Evolutionary conservation across 2,329 filamentous ascomycete genomes (phyloP), one percentile per base, ranked within the genome.

Genomic region (Berkeleyomyces basicola): DNA sequence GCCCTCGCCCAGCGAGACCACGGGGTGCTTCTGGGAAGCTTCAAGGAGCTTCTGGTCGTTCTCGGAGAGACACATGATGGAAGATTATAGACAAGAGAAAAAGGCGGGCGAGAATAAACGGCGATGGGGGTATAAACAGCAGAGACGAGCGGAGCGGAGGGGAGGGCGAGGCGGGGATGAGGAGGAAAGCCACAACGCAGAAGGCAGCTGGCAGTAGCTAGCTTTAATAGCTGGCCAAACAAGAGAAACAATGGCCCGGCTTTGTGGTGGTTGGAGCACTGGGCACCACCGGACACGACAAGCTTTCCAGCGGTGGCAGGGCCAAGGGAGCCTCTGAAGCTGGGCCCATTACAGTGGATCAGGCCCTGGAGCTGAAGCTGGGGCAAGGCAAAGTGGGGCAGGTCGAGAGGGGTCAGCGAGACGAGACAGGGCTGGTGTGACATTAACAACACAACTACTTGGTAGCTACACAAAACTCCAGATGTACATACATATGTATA

Each of bases 21-120:
- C 82, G 67, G 82, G 78, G 71, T 85, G 80, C 74, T 79, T 83
- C 73, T 79, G 75, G 61, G 83, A 84, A 69, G 82, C 82, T 64
- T 76, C 79, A 68, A 84, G 74, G 67, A 86, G 80, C 67, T 77
- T 74, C 47, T 73, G 71, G 65, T 76, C 76, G 68, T 53, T 49
- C 33, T 58, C 42, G 49, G 58, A 58, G 44, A 42, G 33, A 23
- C 11, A 40, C 59, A 37, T 58, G 23, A 36, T 43, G 23, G 40
- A 64, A 11, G 37, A 49, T 33, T 61, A 61, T 61, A n/a, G n/a
- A 43, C 33, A 53, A 37, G 42, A 36, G 14, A 59, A 5, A 59
- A 37, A 53, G 33, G 44, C 39, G 9, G 46, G 42, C 23, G 14
- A 46, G 37, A 33, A 53, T 55, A 43, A 40, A 7, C 39, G 11